phyloP scores from a whole-genome alignment of 1,139 yeast genomes.

The Kodamaea derodonti region DNA sequence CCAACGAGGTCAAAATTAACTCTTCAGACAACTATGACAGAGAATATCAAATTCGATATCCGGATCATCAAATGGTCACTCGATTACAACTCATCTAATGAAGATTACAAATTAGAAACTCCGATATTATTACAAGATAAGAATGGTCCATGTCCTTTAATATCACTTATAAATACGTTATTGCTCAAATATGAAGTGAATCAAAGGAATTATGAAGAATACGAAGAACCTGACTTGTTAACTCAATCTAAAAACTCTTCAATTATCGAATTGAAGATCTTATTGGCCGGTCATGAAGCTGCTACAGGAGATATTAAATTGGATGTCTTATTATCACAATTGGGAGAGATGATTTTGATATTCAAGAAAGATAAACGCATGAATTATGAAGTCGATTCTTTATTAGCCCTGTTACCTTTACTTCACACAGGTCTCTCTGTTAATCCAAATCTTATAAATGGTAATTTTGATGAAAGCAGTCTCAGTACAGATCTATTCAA shows the following conservation, averaged over 20 bases:
- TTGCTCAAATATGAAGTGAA: conserved; percentile 43
- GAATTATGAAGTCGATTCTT: conserved; percentile 26
- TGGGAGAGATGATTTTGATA: conserved; percentile 43
- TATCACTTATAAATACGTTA: conserved; percentile 75
- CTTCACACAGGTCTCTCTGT: conserved; percentile 72
- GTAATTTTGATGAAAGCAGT: conserved; percentile 48
- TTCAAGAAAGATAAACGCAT: conserved; percentile 17
- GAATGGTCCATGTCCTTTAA: conserved; percentile 87
- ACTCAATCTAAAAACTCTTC: conserved; percentile 11
- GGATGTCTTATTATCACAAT: conserved; percentile 34
- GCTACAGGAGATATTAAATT: conserved; percentile 22
- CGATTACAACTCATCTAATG: conserved; percentile 14
- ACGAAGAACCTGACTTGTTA: conserved; percentile 5
- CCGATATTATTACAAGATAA: conserved; percentile 75
- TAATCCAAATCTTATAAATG: conserved; percentile 63
- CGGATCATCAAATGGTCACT: conserved; percentile 18
- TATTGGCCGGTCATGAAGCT: conserved; percentile 18
- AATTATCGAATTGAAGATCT: conserved; percentile 21
- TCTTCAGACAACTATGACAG: no score
- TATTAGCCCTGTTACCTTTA: conserved; percentile 54
- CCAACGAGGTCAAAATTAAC: no score
- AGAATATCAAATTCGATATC: conserved; percentile 15
- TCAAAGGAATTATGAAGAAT: conserved; percentile 7
- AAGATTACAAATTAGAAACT: conserved; percentile 32
- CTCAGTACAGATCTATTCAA: conserved; percentile 34